Evolutionary conservation across 1,284 basidiomycete genomes (phyloP).

Genomic region (Inonotus obliquus): DNA sequence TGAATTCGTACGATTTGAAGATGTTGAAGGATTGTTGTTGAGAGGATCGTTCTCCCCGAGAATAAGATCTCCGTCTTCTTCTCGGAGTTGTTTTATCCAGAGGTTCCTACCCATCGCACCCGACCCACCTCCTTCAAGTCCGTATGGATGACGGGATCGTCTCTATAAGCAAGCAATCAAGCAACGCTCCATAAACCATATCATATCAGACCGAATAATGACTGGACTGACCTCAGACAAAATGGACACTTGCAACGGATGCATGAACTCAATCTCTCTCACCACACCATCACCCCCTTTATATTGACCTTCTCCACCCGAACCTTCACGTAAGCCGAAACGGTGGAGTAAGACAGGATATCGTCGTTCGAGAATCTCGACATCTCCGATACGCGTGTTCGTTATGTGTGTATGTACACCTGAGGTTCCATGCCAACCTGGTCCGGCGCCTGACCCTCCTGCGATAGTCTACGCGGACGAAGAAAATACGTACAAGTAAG

Average conservation of each 20-base stretch:
- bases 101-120: conserved; percentile 80
- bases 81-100: conserved; percentile 79
- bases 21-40: neutral
- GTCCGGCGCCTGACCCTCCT: conserved; percentile 90
- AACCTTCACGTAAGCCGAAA: conserved; percentile 76
- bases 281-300: conserved; percentile 86
- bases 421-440: conserved; percentile 85
- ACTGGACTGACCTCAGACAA: conserved; percentile 68
- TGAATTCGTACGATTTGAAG: neutral
- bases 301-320: conserved; percentile 77
- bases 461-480: conserved; percentile 68
- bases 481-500: neutral
- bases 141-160: conserved; percentile 86
- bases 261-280: conserved; percentile 84
- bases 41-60: conserved; percentile 26
- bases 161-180: conserved; percentile 43
- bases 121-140: conserved; percentile 79
- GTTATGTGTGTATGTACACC: conserved; percentile 91
- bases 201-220: too few species aligned
- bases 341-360: conserved; percentile 85
- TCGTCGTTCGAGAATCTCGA: conserved; percentile 88
- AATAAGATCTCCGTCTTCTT: conserved; percentile 62
- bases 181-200: too few species aligned
- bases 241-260: conserved; percentile 84
- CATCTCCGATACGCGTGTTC: conserved; percentile 90